phyloP scores from a whole-genome alignment of 1,284 basidiomycete species.

The Irpex sp. region DNA sequence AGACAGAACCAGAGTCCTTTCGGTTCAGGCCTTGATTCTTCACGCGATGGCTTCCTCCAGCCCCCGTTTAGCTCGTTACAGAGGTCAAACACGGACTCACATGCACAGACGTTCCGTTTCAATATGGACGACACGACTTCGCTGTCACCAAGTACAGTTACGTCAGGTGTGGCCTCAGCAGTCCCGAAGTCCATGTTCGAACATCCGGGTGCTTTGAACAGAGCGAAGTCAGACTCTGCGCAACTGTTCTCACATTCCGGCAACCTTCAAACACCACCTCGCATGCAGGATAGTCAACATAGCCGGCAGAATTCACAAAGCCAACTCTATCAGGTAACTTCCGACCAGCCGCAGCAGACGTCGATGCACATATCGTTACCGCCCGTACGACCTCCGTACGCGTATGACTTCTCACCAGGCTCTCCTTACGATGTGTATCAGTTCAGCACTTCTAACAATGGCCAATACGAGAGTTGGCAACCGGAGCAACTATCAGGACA shows the following conservation, averaged over 20 bases:
- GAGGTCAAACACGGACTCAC: conserved; percentile 3
- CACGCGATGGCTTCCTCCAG: background rate
- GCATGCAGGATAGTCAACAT: background rate
- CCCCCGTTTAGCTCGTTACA: background rate
- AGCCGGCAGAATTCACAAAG: conserved; percentile 8
- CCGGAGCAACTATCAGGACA: background rate
- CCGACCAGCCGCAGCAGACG: background rate
- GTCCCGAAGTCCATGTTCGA: background rate
- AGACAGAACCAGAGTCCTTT: background rate
- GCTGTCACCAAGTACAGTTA: background rate
- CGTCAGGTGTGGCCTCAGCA: background rate
- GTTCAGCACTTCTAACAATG: conserved; percentile 12
- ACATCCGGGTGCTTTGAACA: background rate
- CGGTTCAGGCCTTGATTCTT: background rate
- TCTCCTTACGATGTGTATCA: conserved; percentile 40
- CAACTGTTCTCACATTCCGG: background rate
- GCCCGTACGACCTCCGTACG: conserved; percentile 23
- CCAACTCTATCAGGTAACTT: background rate
- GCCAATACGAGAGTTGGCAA: background rate
- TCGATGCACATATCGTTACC: conserved; percentile 32
- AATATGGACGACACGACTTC: conserved; percentile 2
- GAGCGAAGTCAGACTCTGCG: conserved; percentile 3
- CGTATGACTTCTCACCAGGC: conserved; percentile 33
- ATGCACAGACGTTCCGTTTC: conserved; percentile 4
- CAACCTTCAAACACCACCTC: conserved; percentile 1